These are phyloP conservation scores for Fusarium chaquense DNA, from an alignment of 2,329 filamentous ascomycete species.

Conservation along the genomic window DNA sequence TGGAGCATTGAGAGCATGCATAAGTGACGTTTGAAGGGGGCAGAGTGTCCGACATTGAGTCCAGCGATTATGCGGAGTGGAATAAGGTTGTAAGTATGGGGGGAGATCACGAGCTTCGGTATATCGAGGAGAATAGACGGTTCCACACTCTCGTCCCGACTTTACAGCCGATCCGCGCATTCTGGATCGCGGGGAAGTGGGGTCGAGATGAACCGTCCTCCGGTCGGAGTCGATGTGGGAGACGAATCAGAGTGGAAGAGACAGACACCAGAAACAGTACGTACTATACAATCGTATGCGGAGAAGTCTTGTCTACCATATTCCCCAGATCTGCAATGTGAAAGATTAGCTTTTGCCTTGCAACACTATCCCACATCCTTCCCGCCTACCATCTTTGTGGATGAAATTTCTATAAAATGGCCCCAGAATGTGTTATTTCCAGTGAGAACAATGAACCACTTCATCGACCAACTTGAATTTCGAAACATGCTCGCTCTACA, in stretches of 20 bases:
- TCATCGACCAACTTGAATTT: rapidly evolving
- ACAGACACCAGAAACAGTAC: not conserved
- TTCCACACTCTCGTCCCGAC: not conserved
- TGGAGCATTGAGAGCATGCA: not conserved
- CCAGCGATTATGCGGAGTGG: not conserved
- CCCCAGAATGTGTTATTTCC: no score
- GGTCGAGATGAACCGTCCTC: not conserved
- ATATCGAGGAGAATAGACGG: no score
- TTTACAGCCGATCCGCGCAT: not conserved
- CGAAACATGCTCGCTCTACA: not conserved
- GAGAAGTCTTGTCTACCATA: not conserved
- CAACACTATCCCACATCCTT: not conserved
- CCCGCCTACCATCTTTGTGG: not conserved
- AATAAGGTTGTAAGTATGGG: no score
- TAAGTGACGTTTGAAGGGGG: not conserved
- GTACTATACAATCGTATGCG: not conserved
- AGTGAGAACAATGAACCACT: rapidly evolving
- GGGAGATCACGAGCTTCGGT: rapidly evolving
- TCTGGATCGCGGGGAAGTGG: constrained; percentile 12
- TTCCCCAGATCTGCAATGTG: not conserved
- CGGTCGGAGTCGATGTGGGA: constrained; percentile 14
- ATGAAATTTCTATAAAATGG: not conserved
- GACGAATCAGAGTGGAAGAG: not conserved
- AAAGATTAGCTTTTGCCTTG: not conserved
- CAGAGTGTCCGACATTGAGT: not conserved